A percentile compares a stretch with the other conserved stretches of the same genome.
phyloP scores from a whole-genome alignment of 1,139 yeast genomes.

The Protomyces inundatus region DNA sequence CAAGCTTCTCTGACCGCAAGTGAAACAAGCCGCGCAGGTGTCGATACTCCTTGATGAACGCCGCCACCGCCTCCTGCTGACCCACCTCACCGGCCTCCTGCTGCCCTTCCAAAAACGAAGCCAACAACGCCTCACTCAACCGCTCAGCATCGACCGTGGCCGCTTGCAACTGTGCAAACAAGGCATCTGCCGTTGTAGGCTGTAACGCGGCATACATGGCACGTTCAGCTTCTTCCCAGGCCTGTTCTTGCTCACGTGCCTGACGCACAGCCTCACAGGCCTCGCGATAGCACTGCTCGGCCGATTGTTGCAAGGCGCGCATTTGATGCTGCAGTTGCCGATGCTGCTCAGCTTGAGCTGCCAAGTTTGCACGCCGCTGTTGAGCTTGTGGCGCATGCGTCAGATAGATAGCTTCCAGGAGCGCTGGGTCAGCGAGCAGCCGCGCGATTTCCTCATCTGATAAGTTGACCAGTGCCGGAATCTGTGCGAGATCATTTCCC shows the following conservation, averaged over 20 bases:
- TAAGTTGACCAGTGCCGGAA: not conserved
- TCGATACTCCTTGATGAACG: slow-evolving; percentile 47
- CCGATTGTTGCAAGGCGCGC: not conserved
- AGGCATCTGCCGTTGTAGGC: slow-evolving; percentile 39
- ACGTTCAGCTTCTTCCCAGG: slow-evolving; percentile 39
- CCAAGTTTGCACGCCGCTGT: slow-evolving; percentile 16
- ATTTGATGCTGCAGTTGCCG: slow-evolving; percentile 13
- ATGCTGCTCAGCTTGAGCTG: slow-evolving; percentile 12
- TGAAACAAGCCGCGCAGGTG: slow-evolving; percentile 50
- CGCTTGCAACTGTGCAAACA: slow-evolving; percentile 37
- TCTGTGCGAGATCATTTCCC: too few relatives aligned
- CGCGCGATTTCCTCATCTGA: slow-evolving; percentile 21
- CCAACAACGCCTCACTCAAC: slow-evolving; percentile 39
- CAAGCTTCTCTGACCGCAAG: slow-evolving; percentile 53
- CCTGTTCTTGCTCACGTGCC: slow-evolving; percentile 33
- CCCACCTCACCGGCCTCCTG: not conserved
- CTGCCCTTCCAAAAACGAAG: slow-evolving; percentile 36
- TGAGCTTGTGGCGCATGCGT: slow-evolving; percentile 27
- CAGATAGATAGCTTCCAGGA: slow-evolving; percentile 26
- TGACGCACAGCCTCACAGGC: slow-evolving; percentile 18
- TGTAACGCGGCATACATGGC: slow-evolving; percentile 44
- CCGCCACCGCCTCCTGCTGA: slow-evolving; percentile 32
- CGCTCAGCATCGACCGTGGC: slow-evolving; percentile 39
- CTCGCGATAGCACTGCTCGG: not conserved
- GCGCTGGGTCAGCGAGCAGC: slow-evolving; percentile 23